Evolutionary conservation across 1,139 yeast genomes (phyloP), one percentile per base, ranked within the genome.

Genomic region (Yamadazyma oceani): DNA sequence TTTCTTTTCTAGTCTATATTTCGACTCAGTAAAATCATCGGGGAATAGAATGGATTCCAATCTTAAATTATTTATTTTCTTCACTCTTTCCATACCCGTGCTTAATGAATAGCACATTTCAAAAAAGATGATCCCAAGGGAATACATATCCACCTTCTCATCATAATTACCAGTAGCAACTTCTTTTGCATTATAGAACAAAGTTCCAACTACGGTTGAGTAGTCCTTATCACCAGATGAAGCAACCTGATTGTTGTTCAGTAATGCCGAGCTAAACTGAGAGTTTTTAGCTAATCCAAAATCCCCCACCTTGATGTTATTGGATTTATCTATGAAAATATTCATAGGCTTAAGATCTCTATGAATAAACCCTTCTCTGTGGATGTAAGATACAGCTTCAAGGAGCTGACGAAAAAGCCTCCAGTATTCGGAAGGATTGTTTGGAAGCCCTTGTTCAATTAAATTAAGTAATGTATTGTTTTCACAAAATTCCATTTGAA

Each of bases 401-500:
- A 92, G 65, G 5, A 92, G 78, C 55, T 94, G 97, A 30, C 97
- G 69, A 47, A 92, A 78, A 4, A 90, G 63, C 43, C 96, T 69
- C 96, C 97, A 94, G 53, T 89, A 90, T 51, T 87, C 95, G 42
- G 79, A 83, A 0, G 86, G 69, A 38, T 85, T 78, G 8, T 68
- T 68, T 5, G 83, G 85, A n/a, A 90, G 67, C 0, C 89, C 90
- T 45, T 85, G 94, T 33, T 78, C 78, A 30, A 94, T 92, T 45
- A 92, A 66, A 58, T 92, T 96, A 35, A 78, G 75, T 26, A 94
- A 63, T 0, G 98, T 92, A 43, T 87, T 87, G 53, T 92, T 92
- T 52, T 94, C 98, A 63, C 98, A 94, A 55, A 92, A 94, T 58
- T 94, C 98, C 99, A 94, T 94, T 55, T 94, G 98, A 46, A 94